phyloP scores from a whole-genome alignment of 2,329 filamentous ascomycete genomes.

The Hymenoscyphus repandus region DNA sequence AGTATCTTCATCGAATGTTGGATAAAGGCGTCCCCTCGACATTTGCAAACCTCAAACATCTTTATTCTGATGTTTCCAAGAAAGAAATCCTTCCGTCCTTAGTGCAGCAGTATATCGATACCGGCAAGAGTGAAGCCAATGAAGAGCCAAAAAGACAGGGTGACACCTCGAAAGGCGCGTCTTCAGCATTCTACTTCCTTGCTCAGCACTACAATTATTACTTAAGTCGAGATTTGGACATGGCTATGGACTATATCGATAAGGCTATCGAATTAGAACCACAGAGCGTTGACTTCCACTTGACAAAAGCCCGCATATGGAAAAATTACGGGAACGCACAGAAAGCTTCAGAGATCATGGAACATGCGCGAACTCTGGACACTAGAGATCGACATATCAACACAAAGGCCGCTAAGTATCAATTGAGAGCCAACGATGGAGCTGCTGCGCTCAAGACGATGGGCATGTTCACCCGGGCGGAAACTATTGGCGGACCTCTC shows the following conservation, averaged over 20 bases:
- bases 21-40: conserved; percentile 91
- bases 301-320: conserved; percentile 91
- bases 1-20: conserved; percentile 78
- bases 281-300: conserved; percentile 82
- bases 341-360: conserved; percentile 83
- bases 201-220: conserved; percentile 96
- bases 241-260: conserved; percentile 78
- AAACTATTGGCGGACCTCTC: conserved; percentile 80
- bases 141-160: conserved; percentile 38
- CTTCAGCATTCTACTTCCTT: conserved; percentile 85
- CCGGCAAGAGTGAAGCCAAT: conserved; percentile 41
- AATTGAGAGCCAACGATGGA: conserved; percentile 86
- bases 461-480: conserved; percentile 89
- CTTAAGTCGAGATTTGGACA: conserved; percentile 75
- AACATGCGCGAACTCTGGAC: conserved; percentile 78
- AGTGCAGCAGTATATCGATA: conserved; percentile 71
- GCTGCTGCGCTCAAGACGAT: conserved; percentile 82
- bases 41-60: conserved; percentile 92
- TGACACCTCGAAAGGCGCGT: conserved; percentile 58
- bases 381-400: conserved; percentile 95
- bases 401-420: conserved; percentile 96
- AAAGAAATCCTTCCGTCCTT: conserved; percentile 69
- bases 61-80: conserved; percentile 77
- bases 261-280: conserved; percentile 75
- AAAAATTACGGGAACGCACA: conserved; percentile 80